Evolutionary conservation across 1,284 basidiomycete species (phyloP), one percentile per base, ranked within the genome.

Genomic region (Butyriboletus appendiculatus): DNA sequence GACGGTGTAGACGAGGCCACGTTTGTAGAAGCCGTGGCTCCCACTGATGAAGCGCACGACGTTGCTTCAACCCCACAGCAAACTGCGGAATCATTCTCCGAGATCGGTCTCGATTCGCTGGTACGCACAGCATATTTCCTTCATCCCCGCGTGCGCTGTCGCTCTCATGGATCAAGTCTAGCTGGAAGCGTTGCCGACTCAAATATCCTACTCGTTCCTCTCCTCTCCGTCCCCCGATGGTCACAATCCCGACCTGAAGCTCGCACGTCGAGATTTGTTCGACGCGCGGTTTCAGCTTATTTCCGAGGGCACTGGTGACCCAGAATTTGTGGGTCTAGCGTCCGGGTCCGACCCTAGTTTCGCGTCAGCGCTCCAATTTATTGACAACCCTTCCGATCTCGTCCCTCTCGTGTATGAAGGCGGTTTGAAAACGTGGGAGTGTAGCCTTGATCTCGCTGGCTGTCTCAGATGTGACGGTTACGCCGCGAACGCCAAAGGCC

Each of bases 401-500:
- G 84, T 98, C 11, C 92, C 95, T 1, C 89, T 94, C 0, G 80
- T 95, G 0, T 98, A 99, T 66, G 96, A 98, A 73, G 96, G 96
- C 15, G 96, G 96, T 0, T 71, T 99, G 52, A 98, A 98, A 73
- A 98, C 95, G 3, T 99, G 96, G 96, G 96, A 99, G 71, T 97
- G 94, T 59, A 91, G 92, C 35, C 72, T 96, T 15, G 96, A 98
- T 71, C 78, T 99, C 0, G 91, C 90, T 0, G 78, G 77, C 41
- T 84, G 81, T 61, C 72, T 84, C 30, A 72, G 76, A 62, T 58
- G 69, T 28, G 59, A 76, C 15, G 48, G 55, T 0, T 39, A 51
- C 41, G 50, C 44, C 45, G 53, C 41, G n/a, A 45, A 57, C 52
- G 52, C 72, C n/a, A 59, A 61, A 5, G 82, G 84, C 0, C 80